phyloP scores from a whole-genome alignment of 352 stramenopile species.

The Pythium scleroteichum region DNA sequence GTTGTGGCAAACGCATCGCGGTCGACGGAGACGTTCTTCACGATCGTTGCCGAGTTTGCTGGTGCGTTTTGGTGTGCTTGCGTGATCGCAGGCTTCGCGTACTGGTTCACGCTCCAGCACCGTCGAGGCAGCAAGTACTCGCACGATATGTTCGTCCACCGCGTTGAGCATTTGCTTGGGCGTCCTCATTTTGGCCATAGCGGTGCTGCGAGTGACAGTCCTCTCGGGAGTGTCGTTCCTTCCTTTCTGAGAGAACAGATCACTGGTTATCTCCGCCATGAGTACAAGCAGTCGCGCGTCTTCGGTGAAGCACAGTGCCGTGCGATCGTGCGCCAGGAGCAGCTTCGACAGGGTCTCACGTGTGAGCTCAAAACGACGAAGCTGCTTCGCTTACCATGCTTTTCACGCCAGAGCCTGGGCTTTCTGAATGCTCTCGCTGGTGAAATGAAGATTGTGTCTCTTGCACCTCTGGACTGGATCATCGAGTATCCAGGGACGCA shows the following conservation, averaged over 20 bases:
- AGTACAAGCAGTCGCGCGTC: constrained; percentile 16
- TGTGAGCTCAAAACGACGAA: constrained; percentile 31
- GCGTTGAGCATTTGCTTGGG: constrained; percentile 24
- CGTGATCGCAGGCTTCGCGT: constrained; percentile 29
- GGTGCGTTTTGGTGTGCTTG: constrained; percentile 35
- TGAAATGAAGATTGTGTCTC: constrained; percentile 25
- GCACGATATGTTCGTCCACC: constrained; percentile 35
- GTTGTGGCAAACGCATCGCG: constrained; percentile 20
- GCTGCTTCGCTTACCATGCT: constrained; percentile 25
- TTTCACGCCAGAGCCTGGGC: constrained; percentile 29
- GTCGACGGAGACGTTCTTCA: constrained; percentile 30
- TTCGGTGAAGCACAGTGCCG: constrained; percentile 26
- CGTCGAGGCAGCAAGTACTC: constrained; percentile 24
- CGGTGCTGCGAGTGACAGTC: not conserved
- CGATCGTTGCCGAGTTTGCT: constrained; percentile 30
- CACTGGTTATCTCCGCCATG: constrained; percentile 21
- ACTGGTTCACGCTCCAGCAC: constrained; percentile 31
- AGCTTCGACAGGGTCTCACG: constrained; percentile 26
- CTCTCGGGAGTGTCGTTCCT: constrained; percentile 14
- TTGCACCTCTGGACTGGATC: constrained; percentile 34
- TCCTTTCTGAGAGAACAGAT: constrained; percentile 23
- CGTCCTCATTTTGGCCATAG: constrained; percentile 18
- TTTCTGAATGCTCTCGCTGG: constrained; percentile 32
- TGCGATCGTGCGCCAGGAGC: constrained; percentile 26
- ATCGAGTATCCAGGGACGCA: constrained; percentile 31